Base-by-base conservation (phyloP, 192 early-diverging fungal species). In the Coemansia sp. region DNA sequence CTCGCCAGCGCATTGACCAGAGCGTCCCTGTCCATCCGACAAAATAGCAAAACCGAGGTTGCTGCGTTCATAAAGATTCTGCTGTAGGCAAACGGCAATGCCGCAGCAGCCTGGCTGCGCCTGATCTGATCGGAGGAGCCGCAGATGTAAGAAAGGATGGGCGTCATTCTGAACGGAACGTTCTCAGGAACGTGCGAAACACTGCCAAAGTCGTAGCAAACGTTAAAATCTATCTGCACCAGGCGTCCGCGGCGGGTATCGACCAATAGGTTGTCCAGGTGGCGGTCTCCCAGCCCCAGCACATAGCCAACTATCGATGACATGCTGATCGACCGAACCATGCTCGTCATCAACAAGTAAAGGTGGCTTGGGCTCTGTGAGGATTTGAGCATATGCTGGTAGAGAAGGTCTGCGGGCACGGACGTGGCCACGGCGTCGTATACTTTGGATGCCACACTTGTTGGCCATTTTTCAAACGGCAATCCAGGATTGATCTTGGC, bases 151-250 rank as follows among this genome's bases (percentile, higher is more conserved):
- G 62, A 29, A 0, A 83, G 64, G 35, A 82, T 85, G 30, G 79
- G 85, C 18, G 91, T 88, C 65, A 92, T 60, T n/a, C 91, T 74
- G 67, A 90, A 92, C n/a, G 91, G 91, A 7, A 91, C 89, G 3
- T 70, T 84, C 68, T 92, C 91, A 12, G 89, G 89, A 1, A 92
- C 77, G 15, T 87, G 81, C 28, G 90, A 75, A 3, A 81, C 65
- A 2, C 63, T 31, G 7, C 91, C 91, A 43, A 86, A 87, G 42
- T 90, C 91, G 59, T 90, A 92, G 64, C 88, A 87, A 9, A 92
- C 87, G 63, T 90, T 92, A 64, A 83, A 92, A 63, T 92, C 91
- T 58, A 92, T 88, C 62, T 90, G 89, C 45, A 92, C 71, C 40
- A 92, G 67, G 13, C 79, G 81, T 0, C 87, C 88, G 4, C 35